Conservation (phyloP, 441 rosid species). For the Pelargonium australe region DNA sequence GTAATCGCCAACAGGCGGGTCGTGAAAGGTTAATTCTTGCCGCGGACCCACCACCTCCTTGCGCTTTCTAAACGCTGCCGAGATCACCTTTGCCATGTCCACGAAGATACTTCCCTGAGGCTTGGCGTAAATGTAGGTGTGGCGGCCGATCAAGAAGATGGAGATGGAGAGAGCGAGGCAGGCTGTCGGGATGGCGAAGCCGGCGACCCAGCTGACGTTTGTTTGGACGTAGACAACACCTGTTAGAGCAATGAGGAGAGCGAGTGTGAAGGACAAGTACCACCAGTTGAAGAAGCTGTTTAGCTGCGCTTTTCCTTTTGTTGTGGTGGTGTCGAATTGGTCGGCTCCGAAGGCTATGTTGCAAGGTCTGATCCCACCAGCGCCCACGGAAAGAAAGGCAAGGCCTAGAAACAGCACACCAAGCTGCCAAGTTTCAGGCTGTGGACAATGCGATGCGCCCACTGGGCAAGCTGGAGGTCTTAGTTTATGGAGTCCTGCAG, state of each 20-base stretch:
- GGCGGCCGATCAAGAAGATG: slow-evolving; percentile 37
- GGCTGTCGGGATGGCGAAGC: slow-evolving; percentile 37
- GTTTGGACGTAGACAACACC: slow-evolving; percentile 50
- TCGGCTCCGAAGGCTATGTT: slow-evolving; percentile 60
- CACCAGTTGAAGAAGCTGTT: slow-evolving; percentile 67
- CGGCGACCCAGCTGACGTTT: slow-evolving; percentile 44
- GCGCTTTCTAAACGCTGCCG: slow-evolving; percentile 37
- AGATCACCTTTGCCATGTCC: slow-evolving; percentile 42
- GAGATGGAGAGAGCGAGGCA: slow-evolving; percentile 33
- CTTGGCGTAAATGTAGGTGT: slow-evolving; percentile 30
- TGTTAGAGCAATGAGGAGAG: slow-evolving; percentile 43
- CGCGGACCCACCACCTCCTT: background rate
- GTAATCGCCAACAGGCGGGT: too few species aligned
- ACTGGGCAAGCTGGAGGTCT: slow-evolving; percentile 31
- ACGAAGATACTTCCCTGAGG: slow-evolving; percentile 47
- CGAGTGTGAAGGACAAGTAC: slow-evolving; percentile 56
- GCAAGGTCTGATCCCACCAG: slow-evolving; percentile 56
- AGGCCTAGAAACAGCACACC: slow-evolving; percentile 30
- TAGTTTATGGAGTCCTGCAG: slow-evolving; percentile 26
- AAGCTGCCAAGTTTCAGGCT: slow-evolving; percentile 37
- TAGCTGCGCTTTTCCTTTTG: slow-evolving; percentile 38
- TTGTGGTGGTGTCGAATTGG: slow-evolving; percentile 43
- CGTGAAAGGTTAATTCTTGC: slow-evolving; percentile 20
- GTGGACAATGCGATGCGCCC: slow-evolving; percentile 19
- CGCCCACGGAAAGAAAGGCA: slow-evolving; percentile 36